Evolutionary conservation across 139 green algal species (phyloP).

Genomic region (Chlamydomonas schloesseri): DNA sequence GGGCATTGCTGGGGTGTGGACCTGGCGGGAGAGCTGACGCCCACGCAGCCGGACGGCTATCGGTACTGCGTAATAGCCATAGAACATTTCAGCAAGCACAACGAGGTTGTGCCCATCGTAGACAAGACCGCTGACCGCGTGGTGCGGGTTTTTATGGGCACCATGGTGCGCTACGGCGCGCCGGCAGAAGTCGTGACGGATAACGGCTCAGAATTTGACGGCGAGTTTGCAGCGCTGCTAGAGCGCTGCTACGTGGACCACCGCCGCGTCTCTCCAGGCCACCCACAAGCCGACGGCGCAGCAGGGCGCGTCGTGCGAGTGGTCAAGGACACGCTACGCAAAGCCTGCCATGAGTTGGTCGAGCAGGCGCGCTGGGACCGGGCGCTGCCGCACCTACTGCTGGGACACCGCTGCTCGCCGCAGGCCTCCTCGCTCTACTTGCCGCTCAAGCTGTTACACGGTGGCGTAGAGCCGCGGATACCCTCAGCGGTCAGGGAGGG

Average conservation of each 20-base stretch:
- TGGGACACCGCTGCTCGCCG: conserved; percentile 46
- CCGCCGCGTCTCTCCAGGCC: conserved; percentile 15
- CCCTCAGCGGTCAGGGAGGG: no score
- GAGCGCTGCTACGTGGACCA: no score
- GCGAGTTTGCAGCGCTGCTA: conserved; percentile 45
- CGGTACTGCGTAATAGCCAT: conserved; percentile 52
- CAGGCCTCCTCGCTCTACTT: no score
- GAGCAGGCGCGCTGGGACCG: conserved; percentile 8
- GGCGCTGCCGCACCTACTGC: conserved; percentile 25
- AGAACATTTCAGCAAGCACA: conserved; percentile 49
- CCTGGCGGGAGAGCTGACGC: conserved; percentile 17
- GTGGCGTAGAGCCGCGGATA: no score
- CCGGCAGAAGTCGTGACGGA: conserved; percentile 52
- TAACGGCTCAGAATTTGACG: conserved; percentile 44
- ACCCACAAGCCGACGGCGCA: conserved; percentile 52
- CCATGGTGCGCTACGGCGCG: conserved; percentile 18
- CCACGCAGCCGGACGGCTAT: neutral
- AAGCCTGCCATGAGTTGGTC: neutral
- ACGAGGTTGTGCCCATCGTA: conserved; percentile 40
- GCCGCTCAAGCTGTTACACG: no score
- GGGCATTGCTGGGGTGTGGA: conserved; percentile 2
- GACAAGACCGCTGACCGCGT: conserved; percentile 17
- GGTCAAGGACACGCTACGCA: conserved; percentile 44
- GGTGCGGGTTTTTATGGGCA: conserved; percentile 19
- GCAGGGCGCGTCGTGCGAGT: conserved; percentile 46